Conservation (phyloP, 805 yeast species). For the Teunomyces stri region DNA sequence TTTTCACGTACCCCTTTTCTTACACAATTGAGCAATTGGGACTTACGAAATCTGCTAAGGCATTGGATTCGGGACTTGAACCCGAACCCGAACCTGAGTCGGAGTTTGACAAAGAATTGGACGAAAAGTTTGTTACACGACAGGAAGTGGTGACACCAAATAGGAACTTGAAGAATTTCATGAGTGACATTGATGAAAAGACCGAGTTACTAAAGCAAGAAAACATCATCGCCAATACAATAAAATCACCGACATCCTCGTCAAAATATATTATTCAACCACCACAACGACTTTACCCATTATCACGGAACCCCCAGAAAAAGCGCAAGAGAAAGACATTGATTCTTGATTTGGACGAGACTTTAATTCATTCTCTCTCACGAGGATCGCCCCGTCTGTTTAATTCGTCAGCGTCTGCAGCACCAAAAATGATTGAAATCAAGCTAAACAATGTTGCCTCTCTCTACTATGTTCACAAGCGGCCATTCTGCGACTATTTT, state of each 20-base stretch:
- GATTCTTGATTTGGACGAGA: conserved; percentile 89
- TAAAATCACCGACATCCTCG: conserved; percentile 41
- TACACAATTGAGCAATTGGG: conserved; percentile 31
- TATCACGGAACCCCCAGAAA: conserved; percentile 38
- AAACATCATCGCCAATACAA: conserved; percentile 36
- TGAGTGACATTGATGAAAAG: conserved; percentile 24
- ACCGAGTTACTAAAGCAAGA: conserved; percentile 40
- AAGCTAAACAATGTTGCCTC: conserved; percentile 66
- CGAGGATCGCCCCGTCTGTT: conserved; percentile 53
- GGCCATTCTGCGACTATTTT: conserved; percentile 90
- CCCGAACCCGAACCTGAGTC: neutral
- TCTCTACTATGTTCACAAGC: conserved; percentile 82
- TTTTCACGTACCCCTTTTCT: conserved; percentile 56
- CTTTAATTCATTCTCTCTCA: conserved; percentile 86
- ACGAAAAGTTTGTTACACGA: conserved; percentile 1
- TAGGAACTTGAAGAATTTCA: neutral
- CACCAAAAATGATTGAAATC: conserved; percentile 73
- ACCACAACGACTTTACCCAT: conserved; percentile 43
- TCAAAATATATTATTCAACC: conserved; percentile 46
- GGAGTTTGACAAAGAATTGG: neutral
- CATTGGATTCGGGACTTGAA: neutral
- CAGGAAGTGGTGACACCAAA: neutral
- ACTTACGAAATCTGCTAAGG: conserved; percentile 6
- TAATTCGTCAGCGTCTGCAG: conserved; percentile 33
- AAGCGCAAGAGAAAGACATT: conserved; percentile 57